Conservation (phyloP, 441 rosid species). For the Euphorbia schlechtendalii region DNA sequence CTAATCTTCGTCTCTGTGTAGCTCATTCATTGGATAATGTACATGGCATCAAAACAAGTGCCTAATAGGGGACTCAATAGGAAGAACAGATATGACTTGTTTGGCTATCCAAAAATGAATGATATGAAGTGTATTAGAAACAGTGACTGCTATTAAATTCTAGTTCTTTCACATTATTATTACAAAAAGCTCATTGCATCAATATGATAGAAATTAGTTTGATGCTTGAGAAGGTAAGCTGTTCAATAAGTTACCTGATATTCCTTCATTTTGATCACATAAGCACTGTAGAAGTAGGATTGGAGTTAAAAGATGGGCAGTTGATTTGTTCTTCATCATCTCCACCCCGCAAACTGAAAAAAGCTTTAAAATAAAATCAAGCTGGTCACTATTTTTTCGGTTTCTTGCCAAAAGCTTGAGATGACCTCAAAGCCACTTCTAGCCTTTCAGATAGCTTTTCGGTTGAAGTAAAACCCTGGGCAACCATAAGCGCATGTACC, state of each 20-base stretch:
- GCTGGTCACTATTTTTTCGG: slow-evolving; percentile 13
- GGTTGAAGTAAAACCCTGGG: slow-evolving; percentile 42
- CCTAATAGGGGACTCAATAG: background rate
- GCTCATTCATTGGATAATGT: background rate
- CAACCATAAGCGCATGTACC: slow-evolving; percentile 44
- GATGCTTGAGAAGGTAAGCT: background rate
- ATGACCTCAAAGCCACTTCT: slow-evolving; percentile 24
- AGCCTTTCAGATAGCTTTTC: slow-evolving; percentile 15
- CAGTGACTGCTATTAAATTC: background rate
- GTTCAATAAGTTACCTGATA: background rate
- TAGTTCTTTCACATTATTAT: slow-evolving; percentile 16
- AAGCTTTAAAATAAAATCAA: slow-evolving; percentile 1
- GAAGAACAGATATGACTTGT: background rate
- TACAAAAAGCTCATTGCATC: background rate
- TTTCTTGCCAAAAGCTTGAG: slow-evolving; percentile 19
- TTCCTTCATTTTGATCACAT: slow-evolving; percentile 11
- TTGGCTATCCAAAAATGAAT: background rate
- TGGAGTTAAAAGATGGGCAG: background rate
- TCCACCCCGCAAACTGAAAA: slow-evolving; percentile 5
- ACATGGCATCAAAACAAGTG: background rate
- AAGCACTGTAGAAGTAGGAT: background rate
- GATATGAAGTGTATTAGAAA: background rate
- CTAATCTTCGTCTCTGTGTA: background rate
- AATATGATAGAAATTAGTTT: background rate
- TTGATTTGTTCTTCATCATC: slow-evolving; percentile 7